Percentiles rank a stretch among this genome's conserved stretches.
Conservation (phyloP, 2,329 filamentous ascomycete species). For the Phialophora expanda region DNA sequence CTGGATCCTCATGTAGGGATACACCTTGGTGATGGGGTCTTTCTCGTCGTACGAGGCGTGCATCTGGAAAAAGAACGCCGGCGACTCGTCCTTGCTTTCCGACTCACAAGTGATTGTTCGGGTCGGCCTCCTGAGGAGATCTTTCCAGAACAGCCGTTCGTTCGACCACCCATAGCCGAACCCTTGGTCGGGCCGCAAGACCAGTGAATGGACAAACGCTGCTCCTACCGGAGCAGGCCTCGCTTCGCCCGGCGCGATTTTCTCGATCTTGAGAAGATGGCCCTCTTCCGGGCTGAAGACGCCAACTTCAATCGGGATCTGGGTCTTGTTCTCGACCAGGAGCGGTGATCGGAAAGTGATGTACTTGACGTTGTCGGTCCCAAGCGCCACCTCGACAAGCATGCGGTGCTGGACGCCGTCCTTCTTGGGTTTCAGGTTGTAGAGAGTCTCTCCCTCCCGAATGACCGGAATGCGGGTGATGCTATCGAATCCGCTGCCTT, state of each 20-base stretch:
- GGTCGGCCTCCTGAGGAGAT: constrained; percentile 81
- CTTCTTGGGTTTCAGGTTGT: constrained; percentile 84
- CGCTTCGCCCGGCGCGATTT: constrained; percentile 89
- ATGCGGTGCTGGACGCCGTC: constrained; percentile 85
- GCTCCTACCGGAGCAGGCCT: constrained; percentile 91
- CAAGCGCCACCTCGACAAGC: constrained; percentile 87
- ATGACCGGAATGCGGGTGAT: constrained; percentile 87
- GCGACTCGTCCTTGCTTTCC: constrained; percentile 75
- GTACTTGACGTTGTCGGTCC: constrained; percentile 96
- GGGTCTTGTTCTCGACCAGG: constrained; percentile 91
- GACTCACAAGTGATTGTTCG: constrained; percentile 87
- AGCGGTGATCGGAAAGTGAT: constrained; percentile 93
- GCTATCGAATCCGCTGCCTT: constrained; percentile 91
- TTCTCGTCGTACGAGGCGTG: constrained; percentile 83
- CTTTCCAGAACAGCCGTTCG: constrained; percentile 89
- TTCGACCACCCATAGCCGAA: constrained; percentile 97
- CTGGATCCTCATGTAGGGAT: constrained; percentile 93
- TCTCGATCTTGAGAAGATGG: constrained; percentile 94
- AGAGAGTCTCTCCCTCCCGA: constrained; percentile 91
- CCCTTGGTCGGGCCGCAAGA: constrained; percentile 89
- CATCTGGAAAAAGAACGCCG: constrained; percentile 95
- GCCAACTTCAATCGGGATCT: constrained; percentile 92
- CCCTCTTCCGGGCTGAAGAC: constrained; percentile 87
- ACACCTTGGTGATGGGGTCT: constrained; percentile 80
- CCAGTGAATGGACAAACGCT: constrained; percentile 83